Evolutionary conservation across 805 yeast genomes (phyloP), one percentile per base, ranked within the genome.

Genomic region (Saccharomyces cerevisiae): DNA sequence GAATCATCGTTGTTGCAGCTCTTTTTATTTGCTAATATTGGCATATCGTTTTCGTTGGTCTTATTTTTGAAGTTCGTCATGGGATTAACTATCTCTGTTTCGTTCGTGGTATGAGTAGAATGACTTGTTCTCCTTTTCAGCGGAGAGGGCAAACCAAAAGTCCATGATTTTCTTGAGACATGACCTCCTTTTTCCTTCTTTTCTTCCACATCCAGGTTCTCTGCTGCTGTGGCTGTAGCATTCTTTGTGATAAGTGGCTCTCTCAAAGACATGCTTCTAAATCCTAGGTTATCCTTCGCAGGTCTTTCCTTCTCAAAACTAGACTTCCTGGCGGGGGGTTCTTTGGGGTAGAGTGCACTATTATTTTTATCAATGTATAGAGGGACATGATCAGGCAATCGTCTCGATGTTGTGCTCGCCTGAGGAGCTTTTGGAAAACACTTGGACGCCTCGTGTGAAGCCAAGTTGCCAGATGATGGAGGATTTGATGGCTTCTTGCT

Each of bases 281-380:
- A 73, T 13, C 74, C 78, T 22, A 70, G 65, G 53, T 65, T 64
- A 17, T 36, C 43, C 11, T 59, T 58, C 14, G 67, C 58, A 21
- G 51, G 50, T 60, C 75, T 63, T 50, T 61, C 73, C 61, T 79
- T 83, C 58, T 80, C 83, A 63, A 80, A 84, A 41, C 89, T 83
- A 0, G 89, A 83, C 51, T 63, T 65, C 67, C 73, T 63, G 73
- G 70, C 61, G 57, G 73, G 66, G 32, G 72, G 71, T 36, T 73
- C 71, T 47, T 74, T 74, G 27, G 75, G 77, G 52, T 69, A 68
- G 3, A 66, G 57, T 17, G 11, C 22, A 6, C 43, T 32, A 6
- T 32, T 32, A 6, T 32, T 17, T n/a, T 36, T 10, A 17, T 36
- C 24, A 3, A 36, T 17, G 11, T 36, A 8, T 24, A 21, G 17